Conservation (phyloP, 371 early-diverging fungal genomes). For the Haplosporangium sp. region DNA sequence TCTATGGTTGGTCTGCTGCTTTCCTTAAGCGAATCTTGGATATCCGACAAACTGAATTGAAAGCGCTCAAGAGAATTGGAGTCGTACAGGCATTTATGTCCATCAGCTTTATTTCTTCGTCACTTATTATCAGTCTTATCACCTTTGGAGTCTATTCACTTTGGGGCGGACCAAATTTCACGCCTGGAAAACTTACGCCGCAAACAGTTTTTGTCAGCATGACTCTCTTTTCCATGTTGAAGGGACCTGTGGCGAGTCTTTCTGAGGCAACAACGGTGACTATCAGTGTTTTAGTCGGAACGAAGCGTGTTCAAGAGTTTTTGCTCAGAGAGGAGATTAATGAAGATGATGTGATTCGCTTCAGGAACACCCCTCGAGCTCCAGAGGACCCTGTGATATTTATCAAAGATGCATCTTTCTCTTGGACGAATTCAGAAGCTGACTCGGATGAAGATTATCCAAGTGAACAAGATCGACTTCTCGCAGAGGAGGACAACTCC, state of each 20-base stretch:
- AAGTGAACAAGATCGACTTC: neutral
- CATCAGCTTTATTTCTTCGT: conserved; percentile 39
- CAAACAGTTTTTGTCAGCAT: conserved; percentile 47
- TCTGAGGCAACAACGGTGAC: conserved; percentile 34
- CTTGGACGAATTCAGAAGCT: conserved; percentile 58
- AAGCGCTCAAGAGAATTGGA: conserved; percentile 26
- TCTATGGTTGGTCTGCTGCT: conserved; percentile 16
- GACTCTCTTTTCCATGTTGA: conserved; percentile 43
- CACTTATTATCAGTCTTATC: conserved; percentile 47
- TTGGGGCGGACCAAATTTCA: conserved; percentile 43
- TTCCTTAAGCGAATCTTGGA: conserved; percentile 34
- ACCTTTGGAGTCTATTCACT: conserved; percentile 37
- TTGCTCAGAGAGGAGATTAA: conserved; percentile 32
- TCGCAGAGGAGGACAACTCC: neutral
- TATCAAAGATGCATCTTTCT: conserved; percentile 61
- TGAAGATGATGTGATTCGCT: conserved; percentile 25
- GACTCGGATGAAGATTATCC: neutral
- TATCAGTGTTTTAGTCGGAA: conserved; percentile 33
- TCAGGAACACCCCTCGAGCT: conserved; percentile 13
- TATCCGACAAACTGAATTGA: conserved; percentile 26
- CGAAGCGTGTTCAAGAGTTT: conserved; percentile 37
- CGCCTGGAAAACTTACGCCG: conserved; percentile 43
- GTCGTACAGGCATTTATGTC: conserved; percentile 39
- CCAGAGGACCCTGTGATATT: conserved; percentile 22
- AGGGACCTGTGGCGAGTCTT: conserved; percentile 26